Conservation (phyloP, 805 yeast genomes). For the Barnettozyma sucrosica region DNA sequence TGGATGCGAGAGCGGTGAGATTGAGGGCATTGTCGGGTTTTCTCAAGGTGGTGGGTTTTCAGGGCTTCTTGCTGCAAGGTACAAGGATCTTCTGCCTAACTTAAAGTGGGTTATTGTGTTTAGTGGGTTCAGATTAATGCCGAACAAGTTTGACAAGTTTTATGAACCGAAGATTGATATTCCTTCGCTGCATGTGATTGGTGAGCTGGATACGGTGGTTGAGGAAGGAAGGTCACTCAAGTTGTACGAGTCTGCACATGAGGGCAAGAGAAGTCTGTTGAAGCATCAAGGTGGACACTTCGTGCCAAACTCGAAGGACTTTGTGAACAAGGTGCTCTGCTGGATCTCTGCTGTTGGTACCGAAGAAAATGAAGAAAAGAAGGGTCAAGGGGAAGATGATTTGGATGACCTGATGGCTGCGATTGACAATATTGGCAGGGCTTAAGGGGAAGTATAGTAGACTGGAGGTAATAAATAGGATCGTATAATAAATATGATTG, state of each 20-base stretch:
- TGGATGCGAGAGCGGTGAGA: constrained; percentile 51
- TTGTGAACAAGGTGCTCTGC: constrained; percentile 27
- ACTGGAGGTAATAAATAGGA: neutral
- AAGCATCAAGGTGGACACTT: constrained; percentile 96
- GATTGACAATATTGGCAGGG: constrained; percentile 37
- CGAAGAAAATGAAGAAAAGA: constrained; percentile 1
- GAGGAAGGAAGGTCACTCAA: constrained; percentile 58
- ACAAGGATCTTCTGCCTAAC: constrained; percentile 39
- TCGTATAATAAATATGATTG: neutral
- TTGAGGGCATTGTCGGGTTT: constrained; percentile 82
- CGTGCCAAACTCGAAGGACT: constrained; percentile 75
- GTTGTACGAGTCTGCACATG: constrained; percentile 47
- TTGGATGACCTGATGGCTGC: constrained; percentile 32
- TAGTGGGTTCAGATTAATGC: constrained; percentile 49
- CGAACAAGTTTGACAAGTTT: constrained; percentile 20
- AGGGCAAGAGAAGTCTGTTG: constrained; percentile 38
- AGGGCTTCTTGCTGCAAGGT: constrained; percentile 51
- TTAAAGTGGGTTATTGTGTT: constrained; percentile 37
- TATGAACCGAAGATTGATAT: constrained; percentile 18
- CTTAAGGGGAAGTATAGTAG: constrained; percentile 2
- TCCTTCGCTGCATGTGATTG: constrained; percentile 66
- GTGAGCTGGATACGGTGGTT: constrained; percentile 86
- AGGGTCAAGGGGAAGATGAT: constrained; percentile 12
- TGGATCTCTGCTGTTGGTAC: constrained; percentile 26
- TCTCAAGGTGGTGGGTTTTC: constrained; percentile 90